Percentiles rank a stretch among this genome's conserved stretches.
These are phyloP conservation scores for Cadophora luteo-olivacea DNA, from an alignment of 2,329 filamentous ascomycete genomes.

Conservation along the genomic window DNA sequence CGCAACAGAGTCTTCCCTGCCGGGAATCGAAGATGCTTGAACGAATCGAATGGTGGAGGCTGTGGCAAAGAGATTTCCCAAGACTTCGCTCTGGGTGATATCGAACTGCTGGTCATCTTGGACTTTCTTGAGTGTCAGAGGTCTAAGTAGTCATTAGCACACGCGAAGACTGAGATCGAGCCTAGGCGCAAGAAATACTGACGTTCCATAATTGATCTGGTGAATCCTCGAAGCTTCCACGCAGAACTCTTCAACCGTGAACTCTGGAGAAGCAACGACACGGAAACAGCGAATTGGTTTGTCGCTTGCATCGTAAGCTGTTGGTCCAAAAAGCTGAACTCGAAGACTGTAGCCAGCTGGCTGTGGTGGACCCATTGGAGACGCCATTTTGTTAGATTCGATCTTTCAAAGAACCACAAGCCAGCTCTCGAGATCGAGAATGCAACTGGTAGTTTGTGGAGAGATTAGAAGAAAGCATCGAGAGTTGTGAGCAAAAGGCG, in stretches of 20 bases:
- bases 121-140: constrained; percentile 42
- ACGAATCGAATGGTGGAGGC: constrained; percentile 41
- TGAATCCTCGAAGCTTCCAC: constrained; percentile 41
- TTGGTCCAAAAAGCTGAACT: constrained; percentile 42
- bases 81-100: constrained; percentile 40
- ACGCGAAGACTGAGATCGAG: background rate
- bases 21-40: constrained; percentile 37
- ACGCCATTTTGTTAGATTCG: constrained; percentile 32
- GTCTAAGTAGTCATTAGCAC: constrained; percentile 33
- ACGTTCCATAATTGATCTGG: constrained; percentile 44
- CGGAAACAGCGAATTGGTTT: constrained; percentile 42
- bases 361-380: constrained; percentile 38
- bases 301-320: constrained; percentile 32
- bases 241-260: constrained; percentile 43
- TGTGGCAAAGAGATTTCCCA: constrained; percentile 40
- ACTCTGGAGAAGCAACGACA: constrained; percentile 40
- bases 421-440: constrained; percentile 23
- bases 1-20: constrained; percentile 42
- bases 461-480: constrained; percentile 27
- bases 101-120: constrained; percentile 44
- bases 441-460: constrained; percentile 7
- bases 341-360: constrained; percentile 41
- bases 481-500: constrained; percentile 14
- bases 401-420: constrained; percentile 22
- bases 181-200: constrained; percentile 25